Evolutionary conservation across 164 flowering plant species (phyloP), one percentile per base, ranked within the genome.

Genomic region (Vitis rotundifolia): DNA sequence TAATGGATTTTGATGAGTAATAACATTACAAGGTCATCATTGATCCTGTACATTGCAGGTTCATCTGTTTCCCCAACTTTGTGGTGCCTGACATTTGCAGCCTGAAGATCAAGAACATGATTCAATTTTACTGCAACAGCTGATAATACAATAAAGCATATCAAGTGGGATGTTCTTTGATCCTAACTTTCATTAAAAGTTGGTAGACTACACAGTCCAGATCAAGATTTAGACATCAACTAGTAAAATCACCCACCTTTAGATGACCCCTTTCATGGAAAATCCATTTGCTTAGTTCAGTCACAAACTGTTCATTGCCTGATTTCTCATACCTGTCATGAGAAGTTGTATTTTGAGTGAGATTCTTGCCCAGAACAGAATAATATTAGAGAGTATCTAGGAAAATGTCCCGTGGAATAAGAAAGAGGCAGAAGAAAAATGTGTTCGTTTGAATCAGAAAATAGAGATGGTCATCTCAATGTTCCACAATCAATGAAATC

Each of bases 211-310:
- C 60, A 49, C 69, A 58, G 28, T 47, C 5, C 13, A n/a, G 11
- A 51, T 26, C 2, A 51, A 22, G 9, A 16, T 5, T 19, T 5
- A 29, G 22, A 51, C 13, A 66, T 54, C 13, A 22, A 22, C 1
- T 29, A 3, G 9, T 16, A n/a, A 37, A 50, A 50, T 58, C 61
- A 5, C 80, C 81, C 73, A 95, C 98, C 97, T 96, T 96, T 18
- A 96, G 90, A 83, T 93, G 98, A 16, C 98, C 98, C 62, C 97
- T 93, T 81, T 93, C 99, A 71, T 93, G 98, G 93, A 96, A 96
- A 66, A 96, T 84, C 99, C 99, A 96, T 85, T 89, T 96, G 92
- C 97, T 93, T 59, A 92, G 79, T 82, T 93, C 99, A 76, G 89
- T 86, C 58, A 80, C 75, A 82, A 96, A 92, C 75, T 93, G 99